These are phyloP conservation scores for Mediolabrus comicus DNA, from an alignment of 108 stramenopile species.

Conservation along the genomic window DNA sequence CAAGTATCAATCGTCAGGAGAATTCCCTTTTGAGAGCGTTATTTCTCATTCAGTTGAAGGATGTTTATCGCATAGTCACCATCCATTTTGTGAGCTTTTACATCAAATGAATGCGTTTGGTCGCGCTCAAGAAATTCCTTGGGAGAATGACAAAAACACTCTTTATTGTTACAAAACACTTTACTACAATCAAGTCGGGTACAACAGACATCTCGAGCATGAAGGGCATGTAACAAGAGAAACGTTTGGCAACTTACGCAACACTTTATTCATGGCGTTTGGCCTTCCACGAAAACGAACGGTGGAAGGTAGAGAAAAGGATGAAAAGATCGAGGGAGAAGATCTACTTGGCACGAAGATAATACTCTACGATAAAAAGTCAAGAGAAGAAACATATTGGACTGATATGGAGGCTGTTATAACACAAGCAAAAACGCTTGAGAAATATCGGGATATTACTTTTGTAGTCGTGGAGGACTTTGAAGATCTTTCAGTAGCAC, in stretches of 20 bases:
- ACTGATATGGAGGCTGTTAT: constrained; percentile 39
- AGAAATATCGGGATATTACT: constrained; percentile 33
- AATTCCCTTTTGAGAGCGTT: constrained; percentile 31
- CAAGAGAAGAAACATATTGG: constrained; percentile 27
- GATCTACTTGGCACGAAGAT: constrained; percentile 22
- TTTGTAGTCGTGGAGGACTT: constrained; percentile 37
- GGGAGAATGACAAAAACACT: constrained; percentile 31
- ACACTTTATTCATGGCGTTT: constrained; percentile 32
- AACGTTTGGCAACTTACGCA: constrained; percentile 23
- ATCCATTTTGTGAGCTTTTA: constrained; percentile 39
- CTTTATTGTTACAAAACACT: constrained; percentile 36
- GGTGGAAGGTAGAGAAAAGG: constrained; percentile 8
- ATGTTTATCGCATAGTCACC: constrained; percentile 25
- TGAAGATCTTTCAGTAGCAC: constrained; percentile 24
- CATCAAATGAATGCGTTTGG: constrained; percentile 47
- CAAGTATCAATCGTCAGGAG: constrained; percentile 3
- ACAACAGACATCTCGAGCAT: constrained; percentile 17
- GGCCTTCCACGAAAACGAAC: constrained; percentile 30
- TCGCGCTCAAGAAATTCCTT: constrained; percentile 31
- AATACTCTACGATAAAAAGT: constrained; percentile 39
- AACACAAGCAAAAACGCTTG: constrained; percentile 19
- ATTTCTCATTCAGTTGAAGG: constrained; percentile 34
- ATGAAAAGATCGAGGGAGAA: not conserved
- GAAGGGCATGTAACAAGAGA: constrained; percentile 24
- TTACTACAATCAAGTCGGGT: constrained; percentile 30